A percentile compares a stretch with the other conserved stretches of the same genome.
Conservation (phyloP, 257 asterid genomes). For the Gentiana straminea region DNA sequence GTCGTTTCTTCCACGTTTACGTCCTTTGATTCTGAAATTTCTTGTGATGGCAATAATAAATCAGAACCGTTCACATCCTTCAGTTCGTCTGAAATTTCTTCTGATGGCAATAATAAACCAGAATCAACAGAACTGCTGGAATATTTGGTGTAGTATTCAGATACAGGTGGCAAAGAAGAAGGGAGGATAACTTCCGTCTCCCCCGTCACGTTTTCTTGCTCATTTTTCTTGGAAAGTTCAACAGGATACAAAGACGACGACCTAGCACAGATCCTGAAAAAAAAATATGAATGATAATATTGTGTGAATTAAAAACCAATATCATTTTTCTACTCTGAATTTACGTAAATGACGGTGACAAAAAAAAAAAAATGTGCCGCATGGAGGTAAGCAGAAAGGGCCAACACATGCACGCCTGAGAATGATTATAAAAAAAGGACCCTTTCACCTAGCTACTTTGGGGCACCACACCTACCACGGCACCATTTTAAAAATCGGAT, state of each 20-base stretch:
- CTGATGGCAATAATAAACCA: constrained; percentile 19
- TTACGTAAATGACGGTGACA: no score
- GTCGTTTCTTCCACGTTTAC: constrained; percentile 19
- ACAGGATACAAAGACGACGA: constrained; percentile 51
- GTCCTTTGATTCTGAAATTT: constrained; percentile 12
- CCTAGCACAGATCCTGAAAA: constrained; percentile 50
- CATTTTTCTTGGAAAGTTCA: constrained; percentile 34
- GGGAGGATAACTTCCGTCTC: constrained; percentile 21
- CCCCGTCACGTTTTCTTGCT: constrained; percentile 17
- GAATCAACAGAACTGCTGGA: constrained; percentile 15
- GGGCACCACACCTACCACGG: no score
- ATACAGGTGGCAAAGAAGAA: constrained; percentile 21
- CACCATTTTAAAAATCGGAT: no score
- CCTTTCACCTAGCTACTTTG: no score
- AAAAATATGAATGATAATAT: constrained; percentile 4
- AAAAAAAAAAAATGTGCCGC: no score
- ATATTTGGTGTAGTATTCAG: constrained; percentile 14
- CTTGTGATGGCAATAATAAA: constrained; percentile 16
- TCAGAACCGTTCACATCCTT: constrained; percentile 11
- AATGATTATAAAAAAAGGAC: no score
- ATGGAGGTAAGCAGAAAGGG: no score
- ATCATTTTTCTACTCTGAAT: no score
- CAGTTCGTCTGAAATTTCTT: constrained; percentile 10
- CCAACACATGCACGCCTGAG: no score
- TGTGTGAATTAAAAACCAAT: no score